Conservation (phyloP, 768 basidiomycete genomes). For the Termitomyces sp. region DNA sequence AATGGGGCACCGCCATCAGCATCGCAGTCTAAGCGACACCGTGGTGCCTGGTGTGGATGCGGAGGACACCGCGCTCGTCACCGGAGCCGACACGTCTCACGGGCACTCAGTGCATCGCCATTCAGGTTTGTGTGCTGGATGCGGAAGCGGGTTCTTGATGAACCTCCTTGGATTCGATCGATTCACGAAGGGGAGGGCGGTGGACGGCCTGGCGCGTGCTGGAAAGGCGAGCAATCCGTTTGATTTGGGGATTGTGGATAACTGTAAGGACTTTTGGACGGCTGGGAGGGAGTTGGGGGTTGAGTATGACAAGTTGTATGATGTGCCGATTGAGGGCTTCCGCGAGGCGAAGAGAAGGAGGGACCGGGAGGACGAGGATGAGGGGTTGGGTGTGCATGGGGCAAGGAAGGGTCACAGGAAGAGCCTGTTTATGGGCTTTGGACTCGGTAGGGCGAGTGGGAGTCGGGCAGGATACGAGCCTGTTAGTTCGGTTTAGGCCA, state of each 20-base stretch:
- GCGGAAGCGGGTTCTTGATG: constrained; percentile 72
- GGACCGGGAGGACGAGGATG: constrained; percentile 59
- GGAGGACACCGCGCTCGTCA: constrained; percentile 41
- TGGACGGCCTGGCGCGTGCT: constrained; percentile 78
- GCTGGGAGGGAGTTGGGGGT: constrained; percentile 82
- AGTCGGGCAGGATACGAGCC: constrained; percentile 62
- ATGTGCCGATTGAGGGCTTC: constrained; percentile 86
- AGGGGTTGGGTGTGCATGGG: constrained; percentile 20
- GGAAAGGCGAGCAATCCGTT: constrained; percentile 86
- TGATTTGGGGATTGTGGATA: constrained; percentile 71
- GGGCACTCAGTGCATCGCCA: constrained; percentile 41
- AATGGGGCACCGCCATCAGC: constrained; percentile 71
- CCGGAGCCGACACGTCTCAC: constrained; percentile 18
- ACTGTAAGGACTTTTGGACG: constrained; percentile 95
- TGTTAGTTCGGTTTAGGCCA: constrained; percentile 50
- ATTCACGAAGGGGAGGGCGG: constrained; percentile 89
- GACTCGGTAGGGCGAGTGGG: constrained; percentile 44
- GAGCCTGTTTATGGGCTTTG: constrained; percentile 54
- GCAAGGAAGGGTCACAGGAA: constrained; percentile 35
- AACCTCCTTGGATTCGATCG: constrained; percentile 90
- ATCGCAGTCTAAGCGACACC: constrained; percentile 14
- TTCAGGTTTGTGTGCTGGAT: constrained; percentile 35
- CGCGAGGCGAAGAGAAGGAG: constrained; percentile 62
- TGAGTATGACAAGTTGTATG: constrained; percentile 86
- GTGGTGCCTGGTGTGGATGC: constrained; percentile 42